Evolutionary conservation across 768 basidiomycete species (phyloP), one percentile per base, ranked within the genome.

Genomic region (Cyclocybe aegerita): DNA sequence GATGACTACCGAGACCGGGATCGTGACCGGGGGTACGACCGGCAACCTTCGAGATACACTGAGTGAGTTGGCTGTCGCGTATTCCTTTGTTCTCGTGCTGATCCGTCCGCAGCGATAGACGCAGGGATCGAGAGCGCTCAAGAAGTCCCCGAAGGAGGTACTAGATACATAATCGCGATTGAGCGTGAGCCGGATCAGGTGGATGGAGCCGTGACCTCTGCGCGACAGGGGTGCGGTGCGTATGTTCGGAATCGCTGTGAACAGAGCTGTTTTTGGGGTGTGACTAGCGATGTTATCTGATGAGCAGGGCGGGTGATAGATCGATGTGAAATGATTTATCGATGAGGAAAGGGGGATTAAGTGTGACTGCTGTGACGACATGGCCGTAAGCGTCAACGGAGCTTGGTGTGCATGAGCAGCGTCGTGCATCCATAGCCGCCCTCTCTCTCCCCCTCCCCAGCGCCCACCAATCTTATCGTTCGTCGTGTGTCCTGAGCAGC

Each of bases 81-180:
- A n/a, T 49, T 50, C 50, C 60, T 50, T 62, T 56, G 57, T 61
- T 56, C 51, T 59, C 54, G 56, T 56, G 57, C 61, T 67, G 61
- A 68, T 65, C 46, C 58, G 55, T 55, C 63, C 59, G 55, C 66
- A 82, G 85, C 61, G 85, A 87, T 72, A 80, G 86, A 69, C 79
- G 85, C 42, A 71, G 85, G 63, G 85, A 86, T 65, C 71, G 85
- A 57, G 85, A 87, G 69, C 84, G 86, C 59, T 87, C 86, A 56
- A 78, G 86, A 69, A 86, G 85, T 52, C 86, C 86, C 9, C 78
- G 83, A 39, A 72, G 86, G 68, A 76, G 80, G 59, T 83, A 80
- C 60, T 83, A 68, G 75, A 57, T 57, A 48, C 30, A 46, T 35
- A 54, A 48, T 15, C 42, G 39, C 23, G 17, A 32, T 23, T 23